Base-by-base conservation (phyloP, 2,329 filamentous ascomycete genomes). In the Aureobasidium sp. region DNA sequence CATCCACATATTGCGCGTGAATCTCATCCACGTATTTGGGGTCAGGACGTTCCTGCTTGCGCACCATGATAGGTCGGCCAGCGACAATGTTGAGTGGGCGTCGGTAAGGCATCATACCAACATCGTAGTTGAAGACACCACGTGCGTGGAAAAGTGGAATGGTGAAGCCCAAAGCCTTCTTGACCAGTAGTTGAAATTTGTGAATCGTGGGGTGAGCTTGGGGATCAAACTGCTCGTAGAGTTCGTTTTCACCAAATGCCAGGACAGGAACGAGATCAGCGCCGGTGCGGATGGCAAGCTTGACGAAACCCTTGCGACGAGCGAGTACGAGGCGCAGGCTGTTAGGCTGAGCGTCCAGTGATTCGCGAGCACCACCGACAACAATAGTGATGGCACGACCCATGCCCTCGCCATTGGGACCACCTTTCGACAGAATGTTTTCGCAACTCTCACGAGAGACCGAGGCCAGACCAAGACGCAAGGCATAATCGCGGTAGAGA, bases 341-440 rank as follows among this genome's bases (percentile, higher is more conserved):
- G 56, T 89, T 84, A 0, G 94, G 94, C 64, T 88, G 85, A 0
- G 93, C 91, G 72, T 96, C 90, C 2, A 99, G 85, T 1, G 90
- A 94, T 76, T 99, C 94, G 17, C 91, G 84, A 4, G 94, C 94
- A 9, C 94, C 94, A 55, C 94, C 94, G 47, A 97, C 82, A 20
- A 97, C 94, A 68, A 99, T 96, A 2, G 94, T 97, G 63, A 97
- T 95, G 53, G 90, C 92, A n/a, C 92, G 88, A 17, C 94, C 92
- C 86, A 92, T 93, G 29, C 92, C 93, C 70, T 93, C 87, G 59
- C 78, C 79, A 65, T 96, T 88, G 5, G 79, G 75, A 0, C 92
- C 91, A 20, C 92, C 92, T 68, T 85, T 89, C 42, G 84, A 89
- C 17, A 99, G 82, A 8, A 94, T 80, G 70, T 97, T 96, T 74